These are phyloP conservation scores for Flaveria trinervia DNA, from an alignment of 129 eudicot genomes.

Conservation along the genomic window DNA sequence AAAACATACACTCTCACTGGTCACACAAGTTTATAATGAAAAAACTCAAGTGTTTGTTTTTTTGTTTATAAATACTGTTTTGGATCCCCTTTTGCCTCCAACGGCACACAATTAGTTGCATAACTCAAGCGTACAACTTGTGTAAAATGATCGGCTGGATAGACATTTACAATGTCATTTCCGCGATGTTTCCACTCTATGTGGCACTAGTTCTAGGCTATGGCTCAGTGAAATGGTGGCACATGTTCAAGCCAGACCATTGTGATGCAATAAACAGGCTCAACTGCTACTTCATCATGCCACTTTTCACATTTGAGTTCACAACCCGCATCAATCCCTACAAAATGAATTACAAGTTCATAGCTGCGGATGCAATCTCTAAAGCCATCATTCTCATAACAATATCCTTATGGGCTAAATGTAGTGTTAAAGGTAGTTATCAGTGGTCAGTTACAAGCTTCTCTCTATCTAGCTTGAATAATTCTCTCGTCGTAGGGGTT, in stretches of 20 bases:
- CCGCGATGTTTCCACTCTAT: conserved; percentile 66
- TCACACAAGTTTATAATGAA: not conserved
- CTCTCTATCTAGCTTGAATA: conserved; percentile 45
- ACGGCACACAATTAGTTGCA: not conserved
- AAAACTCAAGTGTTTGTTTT: not conserved
- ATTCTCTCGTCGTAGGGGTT: conserved; percentile 58
- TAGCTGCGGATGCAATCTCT: conserved; percentile 48
- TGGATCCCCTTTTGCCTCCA: conserved; percentile 11
- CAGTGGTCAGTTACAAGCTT: conserved; percentile 60
- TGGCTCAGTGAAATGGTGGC: conserved; percentile 68
- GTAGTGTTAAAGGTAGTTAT: conserved; percentile 27
- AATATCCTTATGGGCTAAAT: conserved; percentile 52
- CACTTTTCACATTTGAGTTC: conserved; percentile 62
- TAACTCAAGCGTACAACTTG: not conserved
- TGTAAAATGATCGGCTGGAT: conserved; percentile 52
- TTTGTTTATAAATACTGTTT: not conserved
- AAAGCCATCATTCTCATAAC: conserved; percentile 36
- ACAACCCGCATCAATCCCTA: conserved; percentile 48
- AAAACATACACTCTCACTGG: not conserved
- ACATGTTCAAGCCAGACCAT: conserved; percentile 54
- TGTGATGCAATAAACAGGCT: conserved; percentile 66
- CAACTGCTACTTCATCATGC: conserved; percentile 52
- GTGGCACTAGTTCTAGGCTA: conserved; percentile 54
- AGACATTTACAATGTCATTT: conserved; percentile 58
- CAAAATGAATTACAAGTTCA: conserved; percentile 44